These are phyloP conservation scores for Nepenthes mirabilis DNA, from an alignment of 148 eudicot species.

Conservation along the genomic window DNA sequence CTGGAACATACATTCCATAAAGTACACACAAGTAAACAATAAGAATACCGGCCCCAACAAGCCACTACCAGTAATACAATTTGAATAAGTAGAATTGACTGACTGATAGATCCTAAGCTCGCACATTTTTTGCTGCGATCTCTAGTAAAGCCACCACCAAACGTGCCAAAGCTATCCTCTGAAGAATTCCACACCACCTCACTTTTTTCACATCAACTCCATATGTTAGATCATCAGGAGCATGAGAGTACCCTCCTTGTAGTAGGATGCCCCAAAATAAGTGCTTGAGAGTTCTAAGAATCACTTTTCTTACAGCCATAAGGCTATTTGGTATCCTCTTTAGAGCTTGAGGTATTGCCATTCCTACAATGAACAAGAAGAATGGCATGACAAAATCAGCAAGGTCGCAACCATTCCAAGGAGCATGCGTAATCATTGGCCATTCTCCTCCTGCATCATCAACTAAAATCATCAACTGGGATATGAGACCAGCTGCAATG, in stretches of 20 bases:
- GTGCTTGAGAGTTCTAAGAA: not conserved
- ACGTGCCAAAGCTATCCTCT: constrained; percentile 91
- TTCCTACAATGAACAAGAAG: too few relatives aligned
- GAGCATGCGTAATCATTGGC: too few relatives aligned
- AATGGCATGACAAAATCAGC: too few relatives aligned
- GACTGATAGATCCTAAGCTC: constrained; percentile 17
- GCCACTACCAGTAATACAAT: constrained; percentile 66
- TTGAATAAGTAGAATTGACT: constrained; percentile 41
- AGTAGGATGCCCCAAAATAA: not conserved
- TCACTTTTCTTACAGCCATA: not conserved
- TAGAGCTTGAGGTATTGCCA: too few relatives aligned
- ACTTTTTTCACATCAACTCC: constrained; percentile 78
- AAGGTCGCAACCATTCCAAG: too few relatives aligned
- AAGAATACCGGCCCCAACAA: constrained; percentile 46
- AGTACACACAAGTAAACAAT: constrained; percentile 50
- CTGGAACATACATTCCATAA: constrained; percentile 66
- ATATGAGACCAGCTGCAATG: too few relatives aligned
- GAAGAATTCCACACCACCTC: constrained; percentile 69
- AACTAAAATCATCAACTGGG: too few relatives aligned
- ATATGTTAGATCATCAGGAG: constrained; percentile 63
- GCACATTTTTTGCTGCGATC: constrained; percentile 35
- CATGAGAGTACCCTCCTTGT: constrained; percentile 75
- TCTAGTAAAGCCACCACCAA: constrained; percentile 61
- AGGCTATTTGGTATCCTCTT: not conserved
- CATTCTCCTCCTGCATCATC: too few relatives aligned